Evolutionary conservation across 106 monocot genomes (phyloP).

Genomic region (Agapanthus africanus): DNA sequence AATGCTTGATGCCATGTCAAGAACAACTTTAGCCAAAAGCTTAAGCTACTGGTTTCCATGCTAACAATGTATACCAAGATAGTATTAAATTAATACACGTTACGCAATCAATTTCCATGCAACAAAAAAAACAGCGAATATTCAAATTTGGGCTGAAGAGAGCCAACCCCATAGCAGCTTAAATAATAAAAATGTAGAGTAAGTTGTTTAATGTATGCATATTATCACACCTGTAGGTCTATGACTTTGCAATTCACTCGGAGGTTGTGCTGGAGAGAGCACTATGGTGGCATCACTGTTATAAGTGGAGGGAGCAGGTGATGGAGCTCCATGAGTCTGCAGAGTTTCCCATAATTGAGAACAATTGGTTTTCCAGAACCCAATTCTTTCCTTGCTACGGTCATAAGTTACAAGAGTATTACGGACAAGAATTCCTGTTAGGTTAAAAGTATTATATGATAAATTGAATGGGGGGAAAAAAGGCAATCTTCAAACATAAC

Average conservation of each 20-base stretch:
- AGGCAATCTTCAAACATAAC: neutral
- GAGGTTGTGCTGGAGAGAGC: conserved; percentile 47
- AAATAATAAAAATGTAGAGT: neutral
- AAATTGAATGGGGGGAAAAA: neutral
- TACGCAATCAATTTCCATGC: no score
- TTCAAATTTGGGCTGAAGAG: neutral
- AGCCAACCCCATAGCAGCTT: neutral
- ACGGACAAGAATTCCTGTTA: conserved; percentile 81
- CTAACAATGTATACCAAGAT: no score
- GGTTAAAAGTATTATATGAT: conserved; percentile 4
- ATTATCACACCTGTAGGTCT: conserved; percentile 17
- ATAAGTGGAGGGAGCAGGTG: conserved; percentile 37
- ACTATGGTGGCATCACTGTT: conserved; percentile 20
- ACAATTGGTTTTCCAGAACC: conserved; percentile 99
- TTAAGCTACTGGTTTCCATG: no score
- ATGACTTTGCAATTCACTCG: conserved; percentile 34
- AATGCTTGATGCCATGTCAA: no score
- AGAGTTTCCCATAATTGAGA: conserved; percentile 66
- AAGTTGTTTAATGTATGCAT: no score
- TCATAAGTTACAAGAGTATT: conserved; percentile 95
- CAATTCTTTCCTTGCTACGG: conserved; percentile 80
- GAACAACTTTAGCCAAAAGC: no score
- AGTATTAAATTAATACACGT: no score
- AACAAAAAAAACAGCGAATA: no score
- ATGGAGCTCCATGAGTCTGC: conserved; percentile 35